Percentiles rank a stretch among this genome's conserved stretches.
Conservation (phyloP, 805 yeast species). For the Komagataella phaffii region DNA sequence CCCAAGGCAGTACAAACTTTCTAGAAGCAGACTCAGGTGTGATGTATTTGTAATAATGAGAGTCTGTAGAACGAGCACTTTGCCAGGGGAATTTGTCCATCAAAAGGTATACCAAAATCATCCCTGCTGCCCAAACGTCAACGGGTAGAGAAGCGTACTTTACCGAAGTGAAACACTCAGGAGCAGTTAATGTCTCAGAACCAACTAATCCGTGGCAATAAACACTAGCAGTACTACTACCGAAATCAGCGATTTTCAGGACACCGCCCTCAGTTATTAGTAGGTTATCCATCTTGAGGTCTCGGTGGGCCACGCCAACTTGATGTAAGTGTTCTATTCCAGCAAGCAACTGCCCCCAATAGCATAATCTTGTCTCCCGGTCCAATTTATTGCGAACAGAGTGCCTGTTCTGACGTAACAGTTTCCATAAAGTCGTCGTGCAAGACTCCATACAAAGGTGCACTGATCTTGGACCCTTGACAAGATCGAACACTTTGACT, state of each 20-base stretch:
- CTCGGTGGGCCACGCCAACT: conserved; percentile 29
- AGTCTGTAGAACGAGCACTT: conserved; percentile 16
- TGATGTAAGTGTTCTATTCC: conserved; percentile 27
- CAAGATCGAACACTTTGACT: background rate
- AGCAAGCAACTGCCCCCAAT: conserved; percentile 26
- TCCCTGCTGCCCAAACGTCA: conserved; percentile 40
- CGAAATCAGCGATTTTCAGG: conserved; percentile 38
- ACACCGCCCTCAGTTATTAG: conserved; percentile 17
- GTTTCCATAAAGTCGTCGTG: background rate
- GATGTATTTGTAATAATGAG: conserved; percentile 3
- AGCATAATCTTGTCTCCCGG: conserved; percentile 1
- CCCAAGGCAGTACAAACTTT: background rate
- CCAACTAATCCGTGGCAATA: conserved; percentile 33
- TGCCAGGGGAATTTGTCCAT: conserved; percentile 32
- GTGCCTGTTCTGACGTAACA: background rate
- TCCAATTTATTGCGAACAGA: background rate
- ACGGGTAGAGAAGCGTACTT: conserved; percentile 25
- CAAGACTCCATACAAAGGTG: background rate
- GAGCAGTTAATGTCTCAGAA: conserved; percentile 29
- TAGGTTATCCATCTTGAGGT: conserved; percentile 34
- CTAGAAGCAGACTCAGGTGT: background rate
- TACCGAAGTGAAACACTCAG: conserved; percentile 26
- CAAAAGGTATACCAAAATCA: conserved; percentile 21
- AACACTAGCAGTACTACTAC: conserved; percentile 20
- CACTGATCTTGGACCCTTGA: background rate